Conservation (phyloP, 179 eudicot genomes). For the Actinidia chinensis region DNA sequence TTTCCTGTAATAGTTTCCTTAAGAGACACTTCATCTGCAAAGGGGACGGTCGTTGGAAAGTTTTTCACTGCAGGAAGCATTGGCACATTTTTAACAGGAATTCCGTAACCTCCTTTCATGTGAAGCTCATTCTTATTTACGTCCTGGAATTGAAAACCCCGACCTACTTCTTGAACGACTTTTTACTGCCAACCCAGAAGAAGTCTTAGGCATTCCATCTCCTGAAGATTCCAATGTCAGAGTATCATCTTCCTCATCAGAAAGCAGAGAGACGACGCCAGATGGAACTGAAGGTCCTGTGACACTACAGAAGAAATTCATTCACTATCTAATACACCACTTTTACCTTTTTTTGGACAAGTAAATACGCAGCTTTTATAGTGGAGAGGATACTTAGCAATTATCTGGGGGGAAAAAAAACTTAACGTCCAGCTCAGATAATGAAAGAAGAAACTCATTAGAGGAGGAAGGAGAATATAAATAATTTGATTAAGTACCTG, state of each 20-base stretch:
- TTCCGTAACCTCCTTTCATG: conserved; percentile 30
- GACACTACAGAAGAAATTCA: conserved; percentile 34
- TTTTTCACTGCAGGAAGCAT: conserved; percentile 15
- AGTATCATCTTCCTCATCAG: conserved; percentile 46
- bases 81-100: conserved; percentile 26
- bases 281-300: conserved; percentile 40
- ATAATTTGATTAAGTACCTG: conserved; percentile 48
- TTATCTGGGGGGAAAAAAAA: background rate
- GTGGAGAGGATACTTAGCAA: background rate
- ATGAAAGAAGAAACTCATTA: conserved; percentile 8
- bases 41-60: too few relatives aligned
- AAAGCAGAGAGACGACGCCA: conserved; percentile 29
- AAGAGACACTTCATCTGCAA: too few relatives aligned
- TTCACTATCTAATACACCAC: conserved; percentile 1
- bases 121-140: conserved; percentile 28
- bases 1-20: too few relatives aligned
- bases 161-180: conserved; percentile 25
- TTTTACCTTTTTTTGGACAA: background rate
- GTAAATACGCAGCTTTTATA: background rate
- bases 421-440: background rate
- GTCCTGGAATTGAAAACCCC: conserved; percentile 29
- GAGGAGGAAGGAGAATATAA: conserved; percentile 5
- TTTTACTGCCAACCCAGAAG: conserved; percentile 31
- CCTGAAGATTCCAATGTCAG: conserved; percentile 26
- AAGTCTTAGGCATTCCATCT: conserved; percentile 20